phyloP scores from a whole-genome alignment of 345 rosid genomes.

The Cardamine resedifolia region DNA sequence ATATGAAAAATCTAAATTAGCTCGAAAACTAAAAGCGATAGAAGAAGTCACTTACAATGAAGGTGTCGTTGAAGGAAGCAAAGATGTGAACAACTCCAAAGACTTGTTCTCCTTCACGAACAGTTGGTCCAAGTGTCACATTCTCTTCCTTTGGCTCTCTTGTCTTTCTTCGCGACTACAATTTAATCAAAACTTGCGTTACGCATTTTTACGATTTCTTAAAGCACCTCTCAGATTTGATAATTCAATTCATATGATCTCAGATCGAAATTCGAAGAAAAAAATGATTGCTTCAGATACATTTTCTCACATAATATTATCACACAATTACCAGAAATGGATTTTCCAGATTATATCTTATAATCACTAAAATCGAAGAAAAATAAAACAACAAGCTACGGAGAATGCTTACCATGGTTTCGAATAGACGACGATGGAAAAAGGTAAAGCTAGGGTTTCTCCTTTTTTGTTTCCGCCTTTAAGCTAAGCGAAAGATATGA shows the following conservation, averaged over 20 bases:
- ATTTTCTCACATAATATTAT: background rate
- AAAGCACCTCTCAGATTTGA: background rate
- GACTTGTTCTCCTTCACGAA: conserved; percentile 74
- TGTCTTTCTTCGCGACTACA: conserved; percentile 63
- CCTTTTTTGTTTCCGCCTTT: too few species aligned
- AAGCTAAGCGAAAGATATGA: background rate
- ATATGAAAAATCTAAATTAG: background rate
- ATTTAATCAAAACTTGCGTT: background rate
- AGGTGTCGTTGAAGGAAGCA: conserved; percentile 77
- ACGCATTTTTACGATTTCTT: background rate
- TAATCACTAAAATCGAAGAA: background rate
- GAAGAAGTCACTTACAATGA: conserved; percentile 50
- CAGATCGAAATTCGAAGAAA: background rate
- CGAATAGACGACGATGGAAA: background rate
- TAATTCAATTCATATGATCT: background rate
- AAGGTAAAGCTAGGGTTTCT: conserved; percentile 29
- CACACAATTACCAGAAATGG: background rate
- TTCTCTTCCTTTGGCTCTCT: conserved; percentile 84
- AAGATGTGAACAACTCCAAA: conserved; percentile 78
- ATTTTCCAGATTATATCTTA: background rate
- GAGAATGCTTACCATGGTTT: conserved; percentile 34
- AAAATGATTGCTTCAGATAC: background rate
- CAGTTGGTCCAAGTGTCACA: conserved; percentile 74
- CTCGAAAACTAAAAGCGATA: background rate
- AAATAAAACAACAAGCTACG: background rate